These are phyloP conservation scores for Fragilaria crotonensis DNA, from an alignment of 108 stramenopile species.

Conservation along the genomic window DNA sequence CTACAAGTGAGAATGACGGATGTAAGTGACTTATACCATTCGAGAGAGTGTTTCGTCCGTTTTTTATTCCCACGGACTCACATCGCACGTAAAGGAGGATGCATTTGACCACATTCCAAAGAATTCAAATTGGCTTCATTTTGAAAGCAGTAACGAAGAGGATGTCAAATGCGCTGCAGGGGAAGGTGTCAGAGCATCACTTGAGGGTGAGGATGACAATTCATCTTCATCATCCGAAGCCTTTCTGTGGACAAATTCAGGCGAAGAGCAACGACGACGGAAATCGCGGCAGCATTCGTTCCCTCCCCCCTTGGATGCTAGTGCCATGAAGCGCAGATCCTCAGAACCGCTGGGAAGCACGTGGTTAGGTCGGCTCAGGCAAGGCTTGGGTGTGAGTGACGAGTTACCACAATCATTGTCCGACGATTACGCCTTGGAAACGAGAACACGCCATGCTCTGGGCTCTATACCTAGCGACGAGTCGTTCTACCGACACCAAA, in stretches of 20 bases:
- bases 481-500: neutral
- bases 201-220: neutral
- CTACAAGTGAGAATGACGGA: no score
- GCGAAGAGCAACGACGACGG: neutral
- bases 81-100: no score
- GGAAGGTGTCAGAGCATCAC: neutral
- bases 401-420: neutral
- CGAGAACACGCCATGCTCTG: no score
- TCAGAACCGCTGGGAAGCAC: no score
- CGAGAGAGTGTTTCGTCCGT: no score
- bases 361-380: neutral
- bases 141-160: neutral
- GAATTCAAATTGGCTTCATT: slow-evolving; percentile 9
- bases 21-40: no score
- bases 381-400: neutral
- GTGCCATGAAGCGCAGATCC: no score
- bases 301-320: neutral
- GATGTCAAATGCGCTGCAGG: neutral
- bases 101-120: neutral
- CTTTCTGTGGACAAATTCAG: slow-evolving; percentile 3
- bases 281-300: neutral
- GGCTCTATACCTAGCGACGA: neutral
- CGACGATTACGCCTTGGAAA: neutral
- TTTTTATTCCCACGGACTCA: no score
- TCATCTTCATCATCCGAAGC: neutral